phyloP scores from a whole-genome alignment of 2,329 filamentous ascomycete species.

The Calonectria hawksworthii region DNA sequence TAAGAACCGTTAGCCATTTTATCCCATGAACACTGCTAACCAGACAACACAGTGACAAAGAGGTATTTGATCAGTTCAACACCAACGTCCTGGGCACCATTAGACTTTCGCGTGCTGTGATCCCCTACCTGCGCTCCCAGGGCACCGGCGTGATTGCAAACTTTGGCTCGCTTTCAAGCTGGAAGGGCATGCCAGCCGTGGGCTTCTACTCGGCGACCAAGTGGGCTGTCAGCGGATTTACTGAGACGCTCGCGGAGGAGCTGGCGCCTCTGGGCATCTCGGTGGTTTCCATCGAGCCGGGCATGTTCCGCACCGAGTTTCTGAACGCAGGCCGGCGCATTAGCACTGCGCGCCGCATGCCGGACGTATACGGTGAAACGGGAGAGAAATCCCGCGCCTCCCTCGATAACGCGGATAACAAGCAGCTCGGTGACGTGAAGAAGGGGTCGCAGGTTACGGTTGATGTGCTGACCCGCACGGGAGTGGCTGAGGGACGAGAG shows the following conservation, averaged over 20 bases:
- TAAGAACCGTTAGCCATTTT: background rate
- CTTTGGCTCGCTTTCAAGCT: constrained; percentile 59
- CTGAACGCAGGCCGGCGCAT: constrained; percentile 32
- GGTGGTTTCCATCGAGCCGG: constrained; percentile 41
- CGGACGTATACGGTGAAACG: constrained; percentile 21
- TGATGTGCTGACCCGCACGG: constrained; percentile 67
- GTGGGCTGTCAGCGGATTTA: constrained; percentile 58
- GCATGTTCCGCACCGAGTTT: constrained; percentile 35
- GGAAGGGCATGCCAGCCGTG: constrained; percentile 43
- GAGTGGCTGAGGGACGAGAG: constrained; percentile 60
- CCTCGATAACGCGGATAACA: constrained; percentile 23
- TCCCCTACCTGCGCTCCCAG: constrained; percentile 58
- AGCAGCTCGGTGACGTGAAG: constrained; percentile 61
- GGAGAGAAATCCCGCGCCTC: constrained; percentile 18
- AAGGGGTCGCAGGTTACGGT: constrained; percentile 67
- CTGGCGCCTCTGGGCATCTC: constrained; percentile 57
- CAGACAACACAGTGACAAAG: constrained; percentile 36
- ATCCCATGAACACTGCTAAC: too few relatives aligned
- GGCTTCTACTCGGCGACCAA: constrained; percentile 53
- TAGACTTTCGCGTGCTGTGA: constrained; percentile 59
- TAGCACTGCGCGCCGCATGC: constrained; percentile 21
- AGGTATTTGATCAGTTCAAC: constrained; percentile 54
- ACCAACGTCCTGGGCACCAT: constrained; percentile 65
- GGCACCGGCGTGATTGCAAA: constrained; percentile 52
- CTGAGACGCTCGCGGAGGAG: constrained; percentile 56